phyloP scores from a whole-genome alignment of 768 basidiomycete species.

The Tephrocybe sp. region DNA sequence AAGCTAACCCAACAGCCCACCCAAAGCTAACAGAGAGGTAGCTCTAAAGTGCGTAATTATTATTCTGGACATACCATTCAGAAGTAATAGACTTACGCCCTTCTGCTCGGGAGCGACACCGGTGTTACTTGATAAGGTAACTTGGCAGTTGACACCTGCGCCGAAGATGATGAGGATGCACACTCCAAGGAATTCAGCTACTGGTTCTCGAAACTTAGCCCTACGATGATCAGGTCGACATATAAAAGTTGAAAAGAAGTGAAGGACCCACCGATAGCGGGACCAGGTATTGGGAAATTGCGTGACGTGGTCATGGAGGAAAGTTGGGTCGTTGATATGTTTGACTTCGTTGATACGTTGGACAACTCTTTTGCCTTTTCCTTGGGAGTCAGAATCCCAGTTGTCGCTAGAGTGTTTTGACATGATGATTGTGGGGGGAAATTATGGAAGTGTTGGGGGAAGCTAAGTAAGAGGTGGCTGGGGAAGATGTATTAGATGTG shows the following conservation, averaged over 20 bases:
- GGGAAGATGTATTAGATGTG: too few species aligned
- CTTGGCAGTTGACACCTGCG: conserved; percentile 57
- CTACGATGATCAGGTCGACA: too few species aligned
- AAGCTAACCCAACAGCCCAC: conserved; percentile 59
- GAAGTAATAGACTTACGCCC: conserved; percentile 48
- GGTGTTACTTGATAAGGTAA: conserved; percentile 45
- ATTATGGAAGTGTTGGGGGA: too few species aligned
- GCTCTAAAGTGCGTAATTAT: conserved; percentile 29
- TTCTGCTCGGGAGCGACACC: conserved; percentile 46
- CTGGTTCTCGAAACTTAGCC: conserved; percentile 56
- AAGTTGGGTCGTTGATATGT: background rate
- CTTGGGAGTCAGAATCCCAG: too few species aligned
- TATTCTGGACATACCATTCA: background rate
- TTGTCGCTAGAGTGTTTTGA: too few species aligned
- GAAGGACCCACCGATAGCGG: conserved; percentile 58
- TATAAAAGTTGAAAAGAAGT: too few species aligned
- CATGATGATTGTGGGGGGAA: too few species aligned
- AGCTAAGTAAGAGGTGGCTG: too few species aligned
- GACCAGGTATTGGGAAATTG: conserved; percentile 54
- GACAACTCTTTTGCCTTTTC: background rate
- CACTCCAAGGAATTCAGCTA: conserved; percentile 64
- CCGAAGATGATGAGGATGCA: conserved; percentile 62
- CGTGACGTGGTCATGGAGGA: conserved; percentile 28
- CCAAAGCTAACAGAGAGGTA: conserved; percentile 52
- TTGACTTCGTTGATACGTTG: background rate